Conservation (phyloP, 495 filamentous ascomycete species). For the Hypoxylon cercidicola region DNA sequence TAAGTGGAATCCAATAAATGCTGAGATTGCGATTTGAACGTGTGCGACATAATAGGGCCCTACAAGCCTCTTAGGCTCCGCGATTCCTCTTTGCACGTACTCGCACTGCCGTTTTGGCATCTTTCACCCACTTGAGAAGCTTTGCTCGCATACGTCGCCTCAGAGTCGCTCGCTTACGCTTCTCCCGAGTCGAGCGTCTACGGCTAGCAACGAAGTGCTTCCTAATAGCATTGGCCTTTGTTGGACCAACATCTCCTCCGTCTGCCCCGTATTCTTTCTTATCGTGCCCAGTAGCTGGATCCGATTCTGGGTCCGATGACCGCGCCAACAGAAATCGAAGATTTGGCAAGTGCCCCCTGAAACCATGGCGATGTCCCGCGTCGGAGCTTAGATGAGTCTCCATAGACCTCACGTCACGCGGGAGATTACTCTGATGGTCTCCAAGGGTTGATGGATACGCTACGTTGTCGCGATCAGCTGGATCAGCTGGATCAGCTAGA, state of each 20-base stretch:
- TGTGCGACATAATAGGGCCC: background rate
- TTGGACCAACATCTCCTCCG: slow-evolving; percentile 1
- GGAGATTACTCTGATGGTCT: slow-evolving; percentile 4
- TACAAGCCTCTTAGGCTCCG: background rate
- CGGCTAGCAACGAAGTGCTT: background rate
- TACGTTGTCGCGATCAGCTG: background rate
- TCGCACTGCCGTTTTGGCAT: slow-evolving; percentile 42
- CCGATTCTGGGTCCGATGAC: slow-evolving; percentile 18
- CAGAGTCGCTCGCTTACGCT: slow-evolving; percentile 15
- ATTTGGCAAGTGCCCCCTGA: slow-evolving; percentile 42
- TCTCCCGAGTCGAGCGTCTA: slow-evolving; percentile 5
- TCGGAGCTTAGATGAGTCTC: slow-evolving; percentile 6
- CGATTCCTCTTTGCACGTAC: slow-evolving; percentile 36
- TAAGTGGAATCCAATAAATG: slow-evolving; percentile 44
- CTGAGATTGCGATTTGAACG: slow-evolving; percentile 24
- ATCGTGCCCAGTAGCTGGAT: background rate
- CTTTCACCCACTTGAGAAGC: slow-evolving; percentile 40
- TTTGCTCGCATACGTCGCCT: slow-evolving; percentile 38
- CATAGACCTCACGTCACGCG: slow-evolving; percentile 17
- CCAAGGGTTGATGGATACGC: background rate
- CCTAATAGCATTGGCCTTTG: slow-evolving; percentile 19
- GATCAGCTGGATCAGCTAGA: background rate
- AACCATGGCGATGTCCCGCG: slow-evolving; percentile 25
- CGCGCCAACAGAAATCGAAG: slow-evolving; percentile 36
- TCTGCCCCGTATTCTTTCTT: background rate